Base-by-base conservation (phyloP, 352 stramenopile genomes). In the Globisporangium nagaii region DNA sequence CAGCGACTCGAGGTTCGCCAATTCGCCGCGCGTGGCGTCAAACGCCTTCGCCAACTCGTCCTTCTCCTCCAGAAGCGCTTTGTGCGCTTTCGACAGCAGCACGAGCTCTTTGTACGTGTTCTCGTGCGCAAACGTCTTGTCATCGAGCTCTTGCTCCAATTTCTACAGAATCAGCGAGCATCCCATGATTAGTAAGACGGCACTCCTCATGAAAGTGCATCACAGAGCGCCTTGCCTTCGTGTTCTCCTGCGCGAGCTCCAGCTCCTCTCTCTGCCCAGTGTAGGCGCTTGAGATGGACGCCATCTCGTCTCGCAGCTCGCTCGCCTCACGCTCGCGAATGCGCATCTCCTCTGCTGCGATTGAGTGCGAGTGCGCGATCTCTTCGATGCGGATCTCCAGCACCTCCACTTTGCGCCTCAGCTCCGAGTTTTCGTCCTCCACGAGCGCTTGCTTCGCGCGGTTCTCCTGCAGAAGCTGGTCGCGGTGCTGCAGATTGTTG, bases 31-130 rank as follows among this genome's bases (percentile, higher is more conserved):
- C 36, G 84, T 58, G 0, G 56, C 51, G 20, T 87, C 75, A 12
- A 81, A 58, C 22, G 85, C 71, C 30, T 64, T 68, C 39, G 74
- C 62, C 19, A 79, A 45, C n/a, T 43, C 67, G 22, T 74, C 58
- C 19, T 86, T 87, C 52, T 93, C 79, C 10, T 87, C 77, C 12
- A 57, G 63, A 35, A 88, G 52, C 22, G 67, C 68, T 62, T 91
- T 88, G 60, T 93, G 79, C 2, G 79, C 83, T 50, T 93, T 93
- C 7, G 80, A 79, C 6, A 93, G 52, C 43, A 93, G 41, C 4
- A 93, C 79, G 1, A 93, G 65, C 54, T 93, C 79, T 45, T 87
- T 90, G 63, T 88, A 93, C 20, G 77, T 84, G 36, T 65, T 77
- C 34, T 91, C 80, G 32, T 80, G 74, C 17, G 78, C 72, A 10